phyloP scores from a whole-genome alignment of 306 rosid species.

The Cicer judaicum region DNA sequence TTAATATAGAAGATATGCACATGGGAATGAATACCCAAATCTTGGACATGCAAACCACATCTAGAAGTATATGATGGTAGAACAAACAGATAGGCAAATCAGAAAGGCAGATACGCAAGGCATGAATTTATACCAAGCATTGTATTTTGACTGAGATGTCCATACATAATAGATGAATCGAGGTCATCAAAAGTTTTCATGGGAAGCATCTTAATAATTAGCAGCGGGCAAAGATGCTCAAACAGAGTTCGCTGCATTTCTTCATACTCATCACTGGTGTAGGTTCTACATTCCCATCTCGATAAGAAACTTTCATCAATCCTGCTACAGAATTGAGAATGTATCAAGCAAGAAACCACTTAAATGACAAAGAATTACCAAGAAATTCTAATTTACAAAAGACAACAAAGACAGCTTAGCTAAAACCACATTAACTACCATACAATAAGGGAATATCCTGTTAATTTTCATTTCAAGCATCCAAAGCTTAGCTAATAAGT shows the following conservation, averaged over 20 bases:
- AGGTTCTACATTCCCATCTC: conserved; percentile 56
- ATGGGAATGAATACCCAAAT: not conserved
- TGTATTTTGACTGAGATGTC: conserved; percentile 53
- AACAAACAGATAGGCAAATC: conserved; percentile 23
- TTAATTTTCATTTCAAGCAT: conserved; percentile 15
- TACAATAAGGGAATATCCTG: conserved; percentile 7
- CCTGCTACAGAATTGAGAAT: conserved; percentile 51
- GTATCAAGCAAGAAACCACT: conserved; percentile 38
- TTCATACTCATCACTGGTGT: conserved; percentile 56
- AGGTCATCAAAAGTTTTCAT: conserved; percentile 74
- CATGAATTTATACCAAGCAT: conserved; percentile 52
- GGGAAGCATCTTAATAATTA: conserved; percentile 88
- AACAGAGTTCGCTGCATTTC: conserved; percentile 69
- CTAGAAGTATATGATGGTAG: conserved; percentile 6
- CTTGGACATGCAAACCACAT: conserved; percentile 1
- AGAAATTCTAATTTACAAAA: conserved; percentile 13
- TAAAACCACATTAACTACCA: conserved; percentile 26
- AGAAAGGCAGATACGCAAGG: conserved; percentile 40
- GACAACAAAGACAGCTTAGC: conserved; percentile 12
- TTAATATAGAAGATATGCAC: not conserved
- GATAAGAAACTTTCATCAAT: conserved; percentile 63
- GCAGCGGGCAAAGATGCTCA: conserved; percentile 90
- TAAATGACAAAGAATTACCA: conserved; percentile 15
- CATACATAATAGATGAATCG: conserved; percentile 68
- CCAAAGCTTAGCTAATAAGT: conserved; percentile 9